Conservation (phyloP, 1,284 basidiomycete species). For the Inonotus hispidus region DNA sequence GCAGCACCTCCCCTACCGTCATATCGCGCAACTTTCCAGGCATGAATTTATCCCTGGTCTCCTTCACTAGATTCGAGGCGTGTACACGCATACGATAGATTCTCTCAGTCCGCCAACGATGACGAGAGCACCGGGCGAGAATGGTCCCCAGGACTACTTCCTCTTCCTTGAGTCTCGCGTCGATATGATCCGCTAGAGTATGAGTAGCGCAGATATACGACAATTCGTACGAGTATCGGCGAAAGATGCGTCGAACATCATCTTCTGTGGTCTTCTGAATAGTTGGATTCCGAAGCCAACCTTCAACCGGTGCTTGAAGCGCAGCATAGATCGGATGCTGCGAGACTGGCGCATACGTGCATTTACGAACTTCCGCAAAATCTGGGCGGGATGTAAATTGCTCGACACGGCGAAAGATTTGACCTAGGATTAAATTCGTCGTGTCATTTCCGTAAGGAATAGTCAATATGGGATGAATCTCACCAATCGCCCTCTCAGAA, state of each 20-base stretch:
- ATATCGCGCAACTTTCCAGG: conserved; percentile 25
- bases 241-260: conserved; percentile 39
- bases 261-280: conserved; percentile 18
- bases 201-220: conserved; percentile 66
- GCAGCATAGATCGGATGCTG: conserved; percentile 5
- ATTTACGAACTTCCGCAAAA: not conserved
- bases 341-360: not conserved
- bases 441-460: not conserved
- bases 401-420: conserved; percentile 57
- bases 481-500: conserved; percentile 60
- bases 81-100: conserved; percentile 61
- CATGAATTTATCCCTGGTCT: conserved; percentile 43
- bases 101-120: conserved; percentile 52
- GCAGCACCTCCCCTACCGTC: conserved; percentile 31
- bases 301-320: not conserved
- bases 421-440: conserved; percentile 4
- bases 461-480: not conserved
- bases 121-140: conserved; percentile 56
- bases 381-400: conserved; percentile 25
- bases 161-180: conserved; percentile 55
- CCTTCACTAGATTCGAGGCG: conserved; percentile 45
- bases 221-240: conserved; percentile 56
- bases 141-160: conserved; percentile 73
- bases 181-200: conserved; percentile 53
- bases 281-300: conserved; percentile 2